These are phyloP conservation scores for Pyrenophora tritici-repentis DNA, from an alignment of 2,329 filamentous ascomycete genomes.

Conservation along the genomic window DNA sequence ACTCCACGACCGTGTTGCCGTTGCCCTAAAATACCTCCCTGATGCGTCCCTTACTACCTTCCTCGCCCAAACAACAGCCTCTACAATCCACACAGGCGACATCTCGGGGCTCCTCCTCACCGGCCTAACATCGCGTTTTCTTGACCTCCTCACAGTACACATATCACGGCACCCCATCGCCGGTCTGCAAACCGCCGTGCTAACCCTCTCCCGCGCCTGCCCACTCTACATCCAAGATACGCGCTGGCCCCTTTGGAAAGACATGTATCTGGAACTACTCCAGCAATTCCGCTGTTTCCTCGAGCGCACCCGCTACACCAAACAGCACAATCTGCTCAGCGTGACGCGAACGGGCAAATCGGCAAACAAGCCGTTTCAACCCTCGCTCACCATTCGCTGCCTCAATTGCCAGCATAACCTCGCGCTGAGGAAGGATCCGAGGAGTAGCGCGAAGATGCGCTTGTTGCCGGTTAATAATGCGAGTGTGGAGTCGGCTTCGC, in stretches of 20 bases:
- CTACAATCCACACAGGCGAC: conserved; percentile 68
- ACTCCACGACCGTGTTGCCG: conserved; percentile 73
- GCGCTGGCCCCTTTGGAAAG: conserved; percentile 76
- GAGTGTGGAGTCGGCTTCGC: background rate
- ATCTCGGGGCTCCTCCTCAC: conserved; percentile 79
- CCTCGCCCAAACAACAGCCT: conserved; percentile 59
- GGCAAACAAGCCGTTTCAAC: conserved; percentile 65
- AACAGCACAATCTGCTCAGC: conserved; percentile 73
- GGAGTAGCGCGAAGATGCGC: conserved; percentile 22
- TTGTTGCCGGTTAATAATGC: conserved; percentile 19
- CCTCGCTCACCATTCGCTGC: conserved; percentile 76
- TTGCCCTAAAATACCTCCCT: conserved; percentile 74
- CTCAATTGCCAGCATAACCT: conserved; percentile 70
- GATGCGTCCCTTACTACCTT: conserved; percentile 54
- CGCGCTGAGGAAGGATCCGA: conserved; percentile 45
- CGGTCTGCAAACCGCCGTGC: conserved; percentile 77
- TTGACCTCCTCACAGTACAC: conserved; percentile 77
- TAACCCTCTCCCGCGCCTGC: conserved; percentile 74
- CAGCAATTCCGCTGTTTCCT: conserved; percentile 72
- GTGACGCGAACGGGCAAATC: conserved; percentile 65
- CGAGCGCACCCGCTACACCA: conserved; percentile 76
- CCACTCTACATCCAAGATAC: conserved; percentile 78
- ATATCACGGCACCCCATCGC: conserved; percentile 67
- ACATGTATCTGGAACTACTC: conserved; percentile 73
- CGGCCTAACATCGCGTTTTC: conserved; percentile 72